These are phyloP conservation scores for Durusdinium trenchii DNA, from an alignment of 73 alveolate species.

Conservation along the genomic window DNA sequence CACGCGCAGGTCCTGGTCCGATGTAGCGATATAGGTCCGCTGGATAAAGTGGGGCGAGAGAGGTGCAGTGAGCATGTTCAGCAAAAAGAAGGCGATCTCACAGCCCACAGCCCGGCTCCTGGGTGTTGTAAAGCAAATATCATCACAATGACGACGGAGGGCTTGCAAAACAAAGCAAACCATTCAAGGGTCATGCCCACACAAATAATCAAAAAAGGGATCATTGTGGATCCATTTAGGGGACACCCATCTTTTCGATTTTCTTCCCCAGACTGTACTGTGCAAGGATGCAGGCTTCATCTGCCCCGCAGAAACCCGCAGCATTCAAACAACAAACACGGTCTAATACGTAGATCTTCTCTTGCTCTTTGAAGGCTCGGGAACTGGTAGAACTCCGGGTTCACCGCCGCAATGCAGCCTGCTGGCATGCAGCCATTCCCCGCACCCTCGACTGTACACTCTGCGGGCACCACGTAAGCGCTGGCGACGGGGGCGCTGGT, in stretches of 20 bases:
- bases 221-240: not conserved
- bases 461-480: not conserved
- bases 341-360: not conserved
- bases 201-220: not conserved
- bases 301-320: not conserved
- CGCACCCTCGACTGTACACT: not conserved
- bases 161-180: not conserved
- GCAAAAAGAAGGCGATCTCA: conserved; percentile 48
- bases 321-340: not conserved
- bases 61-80: conserved; percentile 58
- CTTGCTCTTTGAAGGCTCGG: too few species aligned
- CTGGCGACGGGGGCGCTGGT: not conserved
- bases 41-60: conserved; percentile 64
- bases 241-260: too few species aligned
- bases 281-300: too few species aligned
- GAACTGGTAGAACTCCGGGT: conserved; percentile 61
- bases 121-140: too few species aligned
- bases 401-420: conserved; percentile 70
- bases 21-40: conserved; percentile 71
- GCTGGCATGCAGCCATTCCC: conserved; percentile 34
- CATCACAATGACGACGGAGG: not conserved
- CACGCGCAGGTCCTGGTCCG: conserved; percentile 46
- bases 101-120: conserved; percentile 1
- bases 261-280: not conserved
- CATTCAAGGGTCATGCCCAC: not conserved